Percentiles rank a stretch among this genome's conserved stretches.
phyloP scores from a whole-genome alignment of 139 green algal genomes.

The Dunaliella primolecta region DNA sequence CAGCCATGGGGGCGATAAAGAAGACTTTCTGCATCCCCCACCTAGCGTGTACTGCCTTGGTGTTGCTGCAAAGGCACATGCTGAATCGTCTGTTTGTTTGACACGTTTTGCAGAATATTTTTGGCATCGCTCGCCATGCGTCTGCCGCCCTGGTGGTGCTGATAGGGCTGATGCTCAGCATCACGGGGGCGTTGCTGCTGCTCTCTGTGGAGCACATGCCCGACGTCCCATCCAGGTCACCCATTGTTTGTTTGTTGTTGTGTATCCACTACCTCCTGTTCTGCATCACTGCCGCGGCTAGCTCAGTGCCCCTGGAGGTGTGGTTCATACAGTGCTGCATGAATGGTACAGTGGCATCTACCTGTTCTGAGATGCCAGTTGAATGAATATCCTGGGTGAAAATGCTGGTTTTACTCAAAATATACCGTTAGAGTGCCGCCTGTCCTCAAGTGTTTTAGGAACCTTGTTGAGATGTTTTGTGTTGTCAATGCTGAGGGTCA shows the following conservation, averaged over 20 bases:
- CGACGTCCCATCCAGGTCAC: constrained; percentile 39
- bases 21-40: not conserved
- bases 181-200: constrained; percentile 44
- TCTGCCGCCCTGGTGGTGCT: constrained; percentile 32
- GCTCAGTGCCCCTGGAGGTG: not conserved
- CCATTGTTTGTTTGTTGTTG: not conserved
- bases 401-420: too few relatives aligned
- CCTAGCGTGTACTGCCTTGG: not conserved
- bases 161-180: constrained; percentile 29
- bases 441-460: too few relatives aligned
- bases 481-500: constrained; percentile 53
- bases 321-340: not conserved
- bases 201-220: constrained; percentile 47
- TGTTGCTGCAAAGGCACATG: not conserved
- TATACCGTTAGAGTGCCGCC: too few relatives aligned
- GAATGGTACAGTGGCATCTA: not conserved
- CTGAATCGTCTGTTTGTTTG: not conserved
- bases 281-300: not conserved
- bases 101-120: not conserved
- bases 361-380: not conserved
- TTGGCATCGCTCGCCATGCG: not conserved
- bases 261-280: not conserved
- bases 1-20: too few relatives aligned
- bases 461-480: too few relatives aligned
- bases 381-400: too few relatives aligned